A percentile compares a stretch with the other conserved stretches of the same genome.
phyloP scores from a whole-genome alignment of 495 filamentous ascomycete genomes.

The Halenospora varia region DNA sequence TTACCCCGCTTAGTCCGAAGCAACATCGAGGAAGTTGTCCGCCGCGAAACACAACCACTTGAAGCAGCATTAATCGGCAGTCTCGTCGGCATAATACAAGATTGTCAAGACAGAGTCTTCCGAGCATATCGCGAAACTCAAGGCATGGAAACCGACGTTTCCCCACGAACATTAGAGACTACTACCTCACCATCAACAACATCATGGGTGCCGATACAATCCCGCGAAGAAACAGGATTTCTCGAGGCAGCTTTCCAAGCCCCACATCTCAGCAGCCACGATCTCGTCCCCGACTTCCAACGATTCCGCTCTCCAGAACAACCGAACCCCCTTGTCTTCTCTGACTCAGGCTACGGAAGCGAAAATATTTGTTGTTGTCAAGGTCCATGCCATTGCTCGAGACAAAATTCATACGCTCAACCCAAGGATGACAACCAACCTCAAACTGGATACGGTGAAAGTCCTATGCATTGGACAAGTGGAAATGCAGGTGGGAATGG shows the following conservation, averaged over 20 bases:
- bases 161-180: not conserved
- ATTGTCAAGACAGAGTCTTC: conserved; percentile 17
- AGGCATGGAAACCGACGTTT: not conserved
- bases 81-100: conserved; percentile 12
- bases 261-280: not conserved
- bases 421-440: not conserved
- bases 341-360: conserved; percentile 6
- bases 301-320: not conserved
- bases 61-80: conserved; percentile 6
- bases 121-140: conserved; percentile 9
- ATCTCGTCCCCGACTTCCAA: not conserved
- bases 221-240: not conserved
- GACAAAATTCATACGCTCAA: not conserved
- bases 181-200: not conserved
- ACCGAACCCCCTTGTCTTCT: not conserved
- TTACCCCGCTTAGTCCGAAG: conserved; percentile 10
- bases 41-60: conserved; percentile 8
- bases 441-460: not conserved
- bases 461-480: too few relatives aligned
- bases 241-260: not conserved
- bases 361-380: conserved; percentile 4
- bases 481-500: too few relatives aligned
- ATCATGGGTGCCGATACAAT: not conserved
- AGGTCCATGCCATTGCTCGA: not conserved
- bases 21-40: conserved; percentile 1